A percentile compares a stretch with the other conserved stretches of the same genome.
phyloP scores from a whole-genome alignment of 805 yeast species.

The Schwanniomyces occidentalis region DNA sequence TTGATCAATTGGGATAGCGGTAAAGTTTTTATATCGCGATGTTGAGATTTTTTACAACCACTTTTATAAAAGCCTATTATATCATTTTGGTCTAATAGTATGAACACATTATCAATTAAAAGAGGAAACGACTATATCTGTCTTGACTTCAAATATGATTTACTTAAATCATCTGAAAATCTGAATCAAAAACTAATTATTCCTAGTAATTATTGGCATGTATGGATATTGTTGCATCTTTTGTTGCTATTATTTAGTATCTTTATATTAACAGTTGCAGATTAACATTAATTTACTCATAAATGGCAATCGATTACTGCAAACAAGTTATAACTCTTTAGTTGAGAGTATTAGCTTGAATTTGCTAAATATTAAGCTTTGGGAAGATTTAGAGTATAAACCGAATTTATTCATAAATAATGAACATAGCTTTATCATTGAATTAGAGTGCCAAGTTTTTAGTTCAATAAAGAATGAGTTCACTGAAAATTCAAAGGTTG shows the following conservation, averaged over 20 bases:
- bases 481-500: constrained; percentile 1
- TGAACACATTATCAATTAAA: constrained; percentile 7
- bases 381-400: constrained; percentile 11
- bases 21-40: constrained; percentile 2
- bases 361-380: constrained; percentile 5
- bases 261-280: constrained; percentile 2
- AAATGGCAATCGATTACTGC: constrained; percentile 9
- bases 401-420: constrained; percentile 8
- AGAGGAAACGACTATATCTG: constrained; percentile 8
- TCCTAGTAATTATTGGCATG: not conserved
- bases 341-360: constrained; percentile 12
- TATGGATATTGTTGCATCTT: too few relatives aligned
- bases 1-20: not conserved
- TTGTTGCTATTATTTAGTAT: too few relatives aligned
- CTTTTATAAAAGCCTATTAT: too few relatives aligned
- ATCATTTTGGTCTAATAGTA: not conserved
- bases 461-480: constrained; percentile 3
- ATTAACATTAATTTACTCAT: constrained; percentile 12
- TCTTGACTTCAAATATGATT: constrained; percentile 6
- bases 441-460: constrained; percentile 11
- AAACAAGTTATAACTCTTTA: constrained; percentile 9
- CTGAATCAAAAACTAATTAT: not conserved
- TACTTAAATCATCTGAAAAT: not conserved
- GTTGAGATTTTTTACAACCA: constrained; percentile 10
- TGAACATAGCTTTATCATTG: constrained; percentile 7